Evolutionary conservation across 176 grass and related monocot genomes (phyloP).

Genomic region (Tillandsia leiboldiana): DNA sequence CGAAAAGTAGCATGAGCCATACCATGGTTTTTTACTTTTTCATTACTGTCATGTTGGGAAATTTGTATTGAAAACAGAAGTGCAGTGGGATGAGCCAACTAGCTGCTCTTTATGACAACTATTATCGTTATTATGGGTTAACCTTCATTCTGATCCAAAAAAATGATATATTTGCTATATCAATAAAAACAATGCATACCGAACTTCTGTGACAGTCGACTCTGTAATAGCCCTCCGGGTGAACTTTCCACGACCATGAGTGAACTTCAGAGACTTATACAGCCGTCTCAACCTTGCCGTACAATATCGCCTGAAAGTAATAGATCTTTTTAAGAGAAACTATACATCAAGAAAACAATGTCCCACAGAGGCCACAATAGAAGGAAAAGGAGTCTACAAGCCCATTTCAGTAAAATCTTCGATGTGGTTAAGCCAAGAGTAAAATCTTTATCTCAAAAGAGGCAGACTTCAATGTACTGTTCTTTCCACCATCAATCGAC

Average conservation of each 20-base stretch:
- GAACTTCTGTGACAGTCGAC: conserved; percentile 77
- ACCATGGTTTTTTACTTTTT: background rate
- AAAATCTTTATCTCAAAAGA: no score
- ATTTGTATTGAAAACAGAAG: background rate
- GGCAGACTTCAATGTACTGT: no score
- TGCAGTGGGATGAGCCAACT: no score
- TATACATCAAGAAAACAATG: background rate
- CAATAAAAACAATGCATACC: conserved; percentile 29
- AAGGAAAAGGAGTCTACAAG: background rate
- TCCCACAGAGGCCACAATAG: background rate
- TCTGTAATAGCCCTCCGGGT: conserved; percentile 64
- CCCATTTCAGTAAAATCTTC: background rate
- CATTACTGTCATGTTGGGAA: background rate
- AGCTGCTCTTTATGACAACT: no score
- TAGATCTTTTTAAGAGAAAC: conserved; percentile 22
- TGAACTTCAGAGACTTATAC: conserved; percentile 88
- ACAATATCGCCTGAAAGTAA: conserved; percentile 79
- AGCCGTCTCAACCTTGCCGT: conserved; percentile 73
- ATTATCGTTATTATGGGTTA: no score
- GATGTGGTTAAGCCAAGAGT: no score
- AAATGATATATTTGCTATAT: background rate
- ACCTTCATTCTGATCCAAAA: background rate
- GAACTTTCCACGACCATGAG: conserved; percentile 89
- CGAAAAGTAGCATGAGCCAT: conserved; percentile 1
- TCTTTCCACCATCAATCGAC: no score